Percentiles rank a stretch among this genome's conserved stretches.
Conservation (phyloP, 2,329 filamentous ascomycete genomes). For the Cadophora malorum region DNA sequence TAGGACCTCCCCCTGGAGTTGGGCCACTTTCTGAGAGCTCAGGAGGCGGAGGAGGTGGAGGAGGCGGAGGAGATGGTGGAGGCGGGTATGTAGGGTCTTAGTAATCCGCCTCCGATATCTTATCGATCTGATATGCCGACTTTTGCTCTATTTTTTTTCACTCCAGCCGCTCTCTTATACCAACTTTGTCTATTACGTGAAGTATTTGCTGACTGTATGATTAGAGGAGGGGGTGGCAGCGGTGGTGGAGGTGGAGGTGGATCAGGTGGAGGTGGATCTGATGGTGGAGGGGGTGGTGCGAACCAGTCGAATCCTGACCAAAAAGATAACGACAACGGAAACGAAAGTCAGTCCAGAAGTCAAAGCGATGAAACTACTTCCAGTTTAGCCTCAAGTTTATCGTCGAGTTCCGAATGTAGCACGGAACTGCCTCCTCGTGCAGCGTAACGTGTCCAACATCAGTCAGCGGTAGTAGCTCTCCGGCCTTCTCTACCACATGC, state of each 20-base stretch:
- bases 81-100: not conserved
- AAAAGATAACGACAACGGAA: not conserved
- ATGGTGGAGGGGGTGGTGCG: no score
- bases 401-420: not conserved
- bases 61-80: not conserved
- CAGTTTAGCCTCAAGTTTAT: not conserved
- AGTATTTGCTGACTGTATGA: not conserved
- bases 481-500: not conserved
- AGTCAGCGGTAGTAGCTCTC: not conserved
- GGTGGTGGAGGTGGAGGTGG: not conserved
- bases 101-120: not conserved
- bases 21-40: not conserved
- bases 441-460: not conserved
- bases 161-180: no score
- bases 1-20: not conserved
- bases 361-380: conserved; percentile 2
- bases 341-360: not conserved
- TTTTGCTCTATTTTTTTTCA: no score
- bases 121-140: not conserved
- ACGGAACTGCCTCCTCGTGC: conserved; percentile 2
- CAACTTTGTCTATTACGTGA: no score
- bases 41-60: not conserved
- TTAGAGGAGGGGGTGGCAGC: not conserved
- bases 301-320: not conserved
- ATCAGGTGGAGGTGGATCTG: not conserved